Evolutionary conservation across 495 filamentous ascomycete species (phyloP), one percentile per base, ranked within the genome.

Genomic region (Trichoderma reesei): DNA sequence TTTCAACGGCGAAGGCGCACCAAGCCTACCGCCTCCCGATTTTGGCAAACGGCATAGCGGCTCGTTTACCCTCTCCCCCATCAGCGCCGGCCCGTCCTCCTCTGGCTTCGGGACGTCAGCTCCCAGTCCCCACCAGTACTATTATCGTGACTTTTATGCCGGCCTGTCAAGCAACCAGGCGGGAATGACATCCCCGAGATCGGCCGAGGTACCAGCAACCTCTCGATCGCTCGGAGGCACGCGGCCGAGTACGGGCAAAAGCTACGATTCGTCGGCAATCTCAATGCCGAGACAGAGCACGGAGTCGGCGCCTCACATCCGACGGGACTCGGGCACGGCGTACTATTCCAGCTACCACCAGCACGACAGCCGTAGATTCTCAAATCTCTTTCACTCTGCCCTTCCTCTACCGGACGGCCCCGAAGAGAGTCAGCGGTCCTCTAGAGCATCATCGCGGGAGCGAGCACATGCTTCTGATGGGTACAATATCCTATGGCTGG

Each of bases 371-470:
- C 74, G 79, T 39, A 77, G 81, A 3, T 76, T 80, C 66, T 91
- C 89, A 0, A 87, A 84, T 16, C 76, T 93, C 39, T 96, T 96
- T 77, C 89, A 89, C 46, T 96, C 91, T 8, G 90, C 91, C 13
- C 85, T 95, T 77, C 90, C 90, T 2, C 85, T 92, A 76, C 85
- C 87, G 0, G 91, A 94, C 68, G 83, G 75, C 13, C 72, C 76
- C 33, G 74, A 81, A 8, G 79, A 79, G 62, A 74, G 73, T 59
- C 72, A 72, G 68, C 67, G 71, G 14, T 75, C 80, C 31, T 83
- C 82, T 46, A 71, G 82, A 54, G 76, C 77, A 20, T 84, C 82
- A 34, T 82, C 79, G 14, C 71, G 75, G 11, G 80, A 83, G 66
- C 73, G 81, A 13, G 73, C 74, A 41, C 67, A 70, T 9, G 67